Evolutionary conservation across 2,329 filamentous ascomycete genomes (phyloP), one percentile per base, ranked within the genome.

Genomic region (Ophiostoma ips): DNA sequence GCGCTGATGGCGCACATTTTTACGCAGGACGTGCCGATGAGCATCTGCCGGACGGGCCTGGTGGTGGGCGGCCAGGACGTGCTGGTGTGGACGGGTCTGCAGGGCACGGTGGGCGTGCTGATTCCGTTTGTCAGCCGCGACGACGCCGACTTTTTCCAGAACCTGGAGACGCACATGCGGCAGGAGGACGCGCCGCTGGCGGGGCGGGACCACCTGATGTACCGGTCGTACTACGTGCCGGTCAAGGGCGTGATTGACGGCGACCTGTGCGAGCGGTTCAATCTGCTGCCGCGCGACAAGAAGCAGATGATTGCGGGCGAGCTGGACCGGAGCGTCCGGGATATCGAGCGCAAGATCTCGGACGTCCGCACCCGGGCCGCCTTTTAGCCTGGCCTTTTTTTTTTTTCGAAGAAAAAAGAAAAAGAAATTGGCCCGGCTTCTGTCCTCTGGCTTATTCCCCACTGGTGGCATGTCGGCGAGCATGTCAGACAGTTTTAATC

Each of bases 111-210:
- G 36, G 92, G 90, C 46, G 87, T 95, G 49, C 75, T 98, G 45
- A 84, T 98, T 44, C 92, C 94, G 0, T 96, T 99, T 62, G 72
- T 88, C 44, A 84, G 82, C 55, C 84, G 94, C 35, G 89, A 96
- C 62, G 90, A 96, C 60, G 86, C 94, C 46, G 92, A 96, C 64
- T 96, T 98, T 68, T 98, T 98, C 77, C 89, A 95, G 64, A 87
- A 79, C 54, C 73, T 98, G 21, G 92, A 98, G 68, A 81, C 84
- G 61, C 86, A 94, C 61, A 74, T 99, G 63, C 78, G 90, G 45
- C 79, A 77, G 12, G 87, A 95, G 61, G 89, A 95, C 61, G 76
- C 89, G 34, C 90, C 90, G 8, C 70, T 98, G 44, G 86, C 87
- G 18, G 94, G 92, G 38, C 77, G 94, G 56, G 94, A 98, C 64